Evolutionary conservation across 1,139 yeast genomes (phyloP), one percentile per base, ranked within the genome.

Genomic region (Geotrichum cucujoidarum): DNA sequence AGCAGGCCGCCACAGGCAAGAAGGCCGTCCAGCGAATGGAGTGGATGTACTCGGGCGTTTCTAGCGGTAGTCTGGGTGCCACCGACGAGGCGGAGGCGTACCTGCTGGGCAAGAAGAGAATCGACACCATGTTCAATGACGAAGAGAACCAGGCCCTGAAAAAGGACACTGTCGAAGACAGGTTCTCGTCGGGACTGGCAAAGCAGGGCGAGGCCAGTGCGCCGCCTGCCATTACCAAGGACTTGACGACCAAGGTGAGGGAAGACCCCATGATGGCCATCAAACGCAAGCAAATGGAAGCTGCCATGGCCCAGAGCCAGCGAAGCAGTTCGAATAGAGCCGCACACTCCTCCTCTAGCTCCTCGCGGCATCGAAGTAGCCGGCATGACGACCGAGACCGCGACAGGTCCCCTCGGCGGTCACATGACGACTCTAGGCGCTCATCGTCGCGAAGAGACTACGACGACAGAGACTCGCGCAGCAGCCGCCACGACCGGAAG

Each of bases 31-130:
- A 78, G 53, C 67, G 78, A 13, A 66, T 88, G 47, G 84, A 80
- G 48, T 90, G 97, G 97, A 89, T 90, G 95, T 90, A 90, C 61
- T 78, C 83, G 17, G 80, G 74, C 32, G 60, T 69, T 0, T 54
- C 61, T 3, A 59, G 55, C 18, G 57, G 60, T 1, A 27, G 51
- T 14, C 22, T 44, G n/a, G 57, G 53, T 11, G 52, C 50, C 17
- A 50, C 61, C 2, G 62, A 63, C 25, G 69, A 66, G 4, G 63
- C 69, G 16, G 78, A 76, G 40, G 80, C 73, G 39, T 75, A 69
- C 55, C 57, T 79, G 16, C 59, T 78, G 31, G 83, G 83, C 2
- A 74, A 68, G 59, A 73, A 70, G 53, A 64, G 75, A 45, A 60
- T 78, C 17, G 77, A 74, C 53, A 64, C 67, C 13, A 22, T 55